Conservation (phyloP, 2,329 filamentous ascomycete genomes). For the Leptographium galeiforme region DNA sequence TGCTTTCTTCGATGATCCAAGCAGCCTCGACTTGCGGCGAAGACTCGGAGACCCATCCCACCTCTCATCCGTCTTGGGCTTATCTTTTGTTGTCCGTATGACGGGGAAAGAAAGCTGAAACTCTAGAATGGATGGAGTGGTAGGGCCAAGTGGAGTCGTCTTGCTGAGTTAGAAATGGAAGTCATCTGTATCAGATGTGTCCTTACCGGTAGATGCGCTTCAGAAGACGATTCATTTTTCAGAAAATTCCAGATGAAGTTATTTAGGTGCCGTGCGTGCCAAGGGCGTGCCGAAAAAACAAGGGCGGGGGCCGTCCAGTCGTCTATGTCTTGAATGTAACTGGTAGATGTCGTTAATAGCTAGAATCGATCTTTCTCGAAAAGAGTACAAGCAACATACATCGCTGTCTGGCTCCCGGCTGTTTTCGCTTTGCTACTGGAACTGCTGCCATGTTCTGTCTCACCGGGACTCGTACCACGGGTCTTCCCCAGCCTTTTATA, state of each 20-base stretch:
- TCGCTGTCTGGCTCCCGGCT: no score
- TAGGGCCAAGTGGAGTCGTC: background rate
- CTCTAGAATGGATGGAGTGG: background rate
- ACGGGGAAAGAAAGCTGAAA: background rate
- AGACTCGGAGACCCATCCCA: background rate
- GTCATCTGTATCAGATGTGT: background rate
- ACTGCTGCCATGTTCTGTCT: no score
- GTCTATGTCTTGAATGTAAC: no score
- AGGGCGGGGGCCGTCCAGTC: background rate
- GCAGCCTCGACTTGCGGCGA: background rate
- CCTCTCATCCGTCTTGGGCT: background rate
- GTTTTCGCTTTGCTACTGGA: no score
- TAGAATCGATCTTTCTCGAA: background rate
- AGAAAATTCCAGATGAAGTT: no score
- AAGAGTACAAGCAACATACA: background rate
- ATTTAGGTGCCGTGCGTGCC: background rate
- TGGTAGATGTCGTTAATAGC: background rate
- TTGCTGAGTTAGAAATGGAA: background rate
- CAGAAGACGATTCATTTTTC: no score
- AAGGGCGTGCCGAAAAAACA: no score
- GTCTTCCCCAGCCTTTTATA: no score
- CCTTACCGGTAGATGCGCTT: no score
- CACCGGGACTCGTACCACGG: no score
- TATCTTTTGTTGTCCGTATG: background rate
- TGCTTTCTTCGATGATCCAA: background rate